Base-by-base conservation (phyloP, 2,329 filamentous ascomycete genomes). In the Trichoderma brevicompactum region DNA sequence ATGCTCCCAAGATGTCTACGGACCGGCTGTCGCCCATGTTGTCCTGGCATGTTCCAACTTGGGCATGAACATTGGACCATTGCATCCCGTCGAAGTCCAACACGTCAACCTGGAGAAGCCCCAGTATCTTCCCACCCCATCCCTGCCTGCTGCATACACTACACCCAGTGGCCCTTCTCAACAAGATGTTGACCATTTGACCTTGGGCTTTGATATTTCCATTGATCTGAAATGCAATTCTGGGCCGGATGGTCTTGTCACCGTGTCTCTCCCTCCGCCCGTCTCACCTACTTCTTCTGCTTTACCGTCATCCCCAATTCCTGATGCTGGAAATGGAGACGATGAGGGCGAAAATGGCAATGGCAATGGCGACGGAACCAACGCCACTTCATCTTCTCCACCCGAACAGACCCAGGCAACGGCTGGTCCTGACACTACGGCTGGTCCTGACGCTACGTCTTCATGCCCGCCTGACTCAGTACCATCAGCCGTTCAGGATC, bases 221-320 rank as follows among this genome's bases (percentile, higher is more conserved):
- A 59, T 75, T 56, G 67, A 68, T 38, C 55, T 76, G 12, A 69
- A 71, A 6, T 77, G 73, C 55, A 70, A 71, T 36, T 70, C 74
- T 59, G 75, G 75, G 1, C 62, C 71, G n/a, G 71, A 77, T 53
- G 76, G 74, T 15, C 67, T 76, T 23, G 67, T 78, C 3, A 77
- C 60, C 7, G 49, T 54, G 5, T 54, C 60, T n/a, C 60, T 63
- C 13, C 60, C 60, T 38, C 49, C 38, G 4, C 36, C 58, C 19
- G 3, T 17, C 10, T 34, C 46, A 5, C 23, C 58, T 9, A 13
- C 46, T n/a, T 15, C 44, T 13, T 50, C 44, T 41, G n/a, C 34
- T 32, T 9, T 56, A 44, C 32, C 38, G 32, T 12, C 50, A 28
- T 17, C 64, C 10, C 28, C 54, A n/a, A 32, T 17, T 3, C 41